Percentiles rank a stretch among this genome's conserved stretches.
Conservation (phyloP, 2,329 filamentous ascomycete genomes). For the Chaetomiaceae sp. region DNA sequence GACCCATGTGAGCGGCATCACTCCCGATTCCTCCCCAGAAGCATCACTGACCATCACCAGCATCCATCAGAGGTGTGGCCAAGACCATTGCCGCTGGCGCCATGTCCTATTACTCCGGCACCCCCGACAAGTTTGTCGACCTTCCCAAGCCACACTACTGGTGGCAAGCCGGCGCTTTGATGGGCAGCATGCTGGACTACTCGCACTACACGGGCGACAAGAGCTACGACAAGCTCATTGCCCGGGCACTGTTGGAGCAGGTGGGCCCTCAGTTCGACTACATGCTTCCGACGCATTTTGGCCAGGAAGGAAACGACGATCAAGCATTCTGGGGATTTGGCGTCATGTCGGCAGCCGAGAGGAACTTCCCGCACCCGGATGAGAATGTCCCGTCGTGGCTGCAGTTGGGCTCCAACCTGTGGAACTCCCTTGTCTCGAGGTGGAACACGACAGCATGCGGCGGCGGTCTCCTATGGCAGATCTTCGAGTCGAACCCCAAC, state of each 20-base stretch:
- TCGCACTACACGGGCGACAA: constrained; percentile 61
- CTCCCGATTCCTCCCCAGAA: neutral
- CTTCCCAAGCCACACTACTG: constrained; percentile 65
- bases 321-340: constrained; percentile 70
- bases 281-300: constrained; percentile 52
- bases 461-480: constrained; percentile 78
- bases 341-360: constrained; percentile 64
- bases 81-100: constrained; percentile 56
- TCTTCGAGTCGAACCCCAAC: constrained; percentile 66
- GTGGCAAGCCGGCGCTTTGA: constrained; percentile 63
- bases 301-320: constrained; percentile 69
- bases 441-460: constrained; percentile 66
- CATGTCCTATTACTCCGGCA: constrained; percentile 62
- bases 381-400: constrained; percentile 57
- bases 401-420: constrained; percentile 64
- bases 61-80: constrained; percentile 58
- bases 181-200: constrained; percentile 67
- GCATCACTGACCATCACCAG: constrained; percentile 35
- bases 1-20: constrained; percentile 31
- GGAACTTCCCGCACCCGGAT: constrained; percentile 61
- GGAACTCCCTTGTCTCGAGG: constrained; percentile 63
- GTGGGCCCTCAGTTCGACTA: constrained; percentile 55
- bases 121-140: constrained; percentile 52
- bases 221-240: constrained; percentile 56
- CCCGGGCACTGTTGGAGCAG: constrained; percentile 55